Conservation (phyloP, 2,329 filamentous ascomycete genomes). For the Penicillium sp. region DNA sequence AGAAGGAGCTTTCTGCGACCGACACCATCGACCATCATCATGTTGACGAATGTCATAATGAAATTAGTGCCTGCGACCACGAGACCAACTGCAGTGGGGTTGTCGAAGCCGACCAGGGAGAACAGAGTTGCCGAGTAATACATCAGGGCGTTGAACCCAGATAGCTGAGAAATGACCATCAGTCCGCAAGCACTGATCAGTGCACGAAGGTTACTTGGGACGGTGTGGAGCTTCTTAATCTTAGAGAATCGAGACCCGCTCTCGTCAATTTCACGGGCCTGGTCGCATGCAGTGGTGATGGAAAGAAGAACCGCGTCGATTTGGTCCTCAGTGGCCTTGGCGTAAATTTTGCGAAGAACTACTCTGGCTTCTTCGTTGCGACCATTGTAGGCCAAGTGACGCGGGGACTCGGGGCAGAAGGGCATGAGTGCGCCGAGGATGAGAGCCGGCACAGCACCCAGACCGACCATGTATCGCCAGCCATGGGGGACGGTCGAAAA, state of each 20-base stretch:
- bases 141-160: slow-evolving; percentile 51
- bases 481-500: slow-evolving; percentile 46
- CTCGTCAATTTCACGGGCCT: slow-evolving; percentile 43
- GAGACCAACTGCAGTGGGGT: slow-evolving; percentile 50
- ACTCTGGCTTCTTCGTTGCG: slow-evolving; percentile 31
- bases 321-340: slow-evolving; percentile 40
- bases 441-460: slow-evolving; percentile 51
- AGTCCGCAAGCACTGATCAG: slow-evolving; percentile 52
- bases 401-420: slow-evolving; percentile 43
- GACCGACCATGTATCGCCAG: slow-evolving; percentile 55
- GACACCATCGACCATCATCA: slow-evolving; percentile 49
- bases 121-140: slow-evolving; percentile 50
- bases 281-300: slow-evolving; percentile 45
- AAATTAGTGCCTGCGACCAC: slow-evolving; percentile 43
- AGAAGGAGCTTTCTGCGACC: slow-evolving; percentile 51
- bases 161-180: slow-evolving; percentile 56
- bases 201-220: slow-evolving; percentile 40
- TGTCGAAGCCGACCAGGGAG: slow-evolving; percentile 52
- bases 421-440: slow-evolving; percentile 48
- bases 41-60: slow-evolving; percentile 53
- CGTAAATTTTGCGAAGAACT: slow-evolving; percentile 34
- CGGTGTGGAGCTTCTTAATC: slow-evolving; percentile 51
- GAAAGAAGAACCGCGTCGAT: slow-evolving; percentile 49
- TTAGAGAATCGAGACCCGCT: slow-evolving; percentile 47
- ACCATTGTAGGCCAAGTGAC: slow-evolving; percentile 24